Evolutionary conservation across 805 yeast genomes (phyloP).

Genomic region (Spathaspora passalidarum): DNA sequence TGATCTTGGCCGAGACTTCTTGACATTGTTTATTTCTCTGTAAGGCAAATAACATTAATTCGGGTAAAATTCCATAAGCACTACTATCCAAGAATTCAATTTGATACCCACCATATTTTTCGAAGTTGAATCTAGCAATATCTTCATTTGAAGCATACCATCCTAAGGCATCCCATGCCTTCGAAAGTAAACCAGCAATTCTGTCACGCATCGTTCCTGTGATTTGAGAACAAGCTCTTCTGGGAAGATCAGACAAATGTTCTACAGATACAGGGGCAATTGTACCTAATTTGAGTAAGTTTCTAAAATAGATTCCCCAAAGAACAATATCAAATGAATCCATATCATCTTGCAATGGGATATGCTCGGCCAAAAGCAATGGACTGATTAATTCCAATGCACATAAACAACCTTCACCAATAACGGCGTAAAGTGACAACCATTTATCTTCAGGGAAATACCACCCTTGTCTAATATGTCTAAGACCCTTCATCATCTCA

Average conservation of each 20-base stretch:
- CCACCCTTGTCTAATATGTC: slow-evolving; percentile 49
- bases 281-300: slow-evolving; percentile 55
- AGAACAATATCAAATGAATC: slow-evolving; percentile 55
- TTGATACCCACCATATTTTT: slow-evolving; percentile 68
- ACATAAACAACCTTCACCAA: slow-evolving; percentile 54
- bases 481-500: slow-evolving; percentile 47
- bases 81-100: slow-evolving; percentile 50
- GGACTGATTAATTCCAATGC: slow-evolving; percentile 53
- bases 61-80: slow-evolving; percentile 60
- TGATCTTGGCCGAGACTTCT: slow-evolving; percentile 56
- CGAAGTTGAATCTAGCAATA: slow-evolving; percentile 54
- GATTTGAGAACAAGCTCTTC: slow-evolving; percentile 63
- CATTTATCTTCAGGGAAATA: slow-evolving; percentile 70
- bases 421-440: slow-evolving; percentile 63
- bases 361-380: slow-evolving; percentile 44
- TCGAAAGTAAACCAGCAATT: slow-evolving; percentile 51
- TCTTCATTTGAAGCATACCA: slow-evolving; percentile 59
- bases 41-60: slow-evolving; percentile 63
- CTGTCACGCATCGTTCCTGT: slow-evolving; percentile 62
- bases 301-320: slow-evolving; percentile 67
- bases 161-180: slow-evolving; percentile 75
- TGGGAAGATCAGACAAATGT: slow-evolving; percentile 68
- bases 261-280: slow-evolving; percentile 69
- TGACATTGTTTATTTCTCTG: slow-evolving; percentile 64
- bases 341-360: slow-evolving; percentile 51